phyloP scores from a whole-genome alignment of 768 basidiomycete genomes.

The Tricholoma furcatifolium region DNA sequence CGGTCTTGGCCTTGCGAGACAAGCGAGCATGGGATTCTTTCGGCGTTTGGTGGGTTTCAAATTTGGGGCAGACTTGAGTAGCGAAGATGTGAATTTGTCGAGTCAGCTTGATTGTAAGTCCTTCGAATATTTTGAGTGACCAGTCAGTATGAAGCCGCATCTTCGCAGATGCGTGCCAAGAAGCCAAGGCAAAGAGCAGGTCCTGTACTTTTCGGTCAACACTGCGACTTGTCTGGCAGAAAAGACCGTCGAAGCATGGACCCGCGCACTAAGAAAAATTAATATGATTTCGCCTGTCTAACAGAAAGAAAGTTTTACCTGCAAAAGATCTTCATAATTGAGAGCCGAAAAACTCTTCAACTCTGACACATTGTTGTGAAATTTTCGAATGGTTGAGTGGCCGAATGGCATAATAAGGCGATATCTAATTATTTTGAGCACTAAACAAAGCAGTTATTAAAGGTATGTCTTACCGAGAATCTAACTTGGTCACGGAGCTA shows the following conservation, averaged over 20 bases:
- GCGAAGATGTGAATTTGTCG: not conserved
- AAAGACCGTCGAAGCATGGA: slow-evolving; percentile 30
- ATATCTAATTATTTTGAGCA: slow-evolving; percentile 20
- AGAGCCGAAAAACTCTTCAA: slow-evolving; percentile 32
- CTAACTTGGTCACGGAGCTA: not conserved
- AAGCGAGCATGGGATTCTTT: no score
- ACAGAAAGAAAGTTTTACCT: slow-evolving; percentile 20
- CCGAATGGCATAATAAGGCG: slow-evolving; percentile 31
- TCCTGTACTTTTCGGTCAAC: slow-evolving; percentile 20
- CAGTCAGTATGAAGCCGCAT: no score
- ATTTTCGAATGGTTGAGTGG: slow-evolving; percentile 24
- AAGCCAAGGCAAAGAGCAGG: slow-evolving; percentile 15
- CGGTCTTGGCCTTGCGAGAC: no score
- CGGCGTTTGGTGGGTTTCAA: not conserved
- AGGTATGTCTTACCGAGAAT: slow-evolving; percentile 1
- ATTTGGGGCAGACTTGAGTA: not conserved
- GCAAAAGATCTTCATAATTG: slow-evolving; percentile 39
- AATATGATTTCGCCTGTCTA: not conserved
- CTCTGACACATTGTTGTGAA: slow-evolving; percentile 29
- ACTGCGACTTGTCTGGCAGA: slow-evolving; percentile 16
- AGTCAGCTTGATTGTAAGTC: no score
- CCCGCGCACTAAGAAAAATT: slow-evolving; percentile 25
- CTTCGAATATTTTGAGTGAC: slow-evolving; percentile 20
- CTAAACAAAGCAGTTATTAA: not conserved
- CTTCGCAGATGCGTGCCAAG: slow-evolving; percentile 26